Percentiles rank a stretch among this genome's conserved stretches.
Conservation (phyloP, 176 grass and related monocot genomes). For the Otatea glauca region DNA sequence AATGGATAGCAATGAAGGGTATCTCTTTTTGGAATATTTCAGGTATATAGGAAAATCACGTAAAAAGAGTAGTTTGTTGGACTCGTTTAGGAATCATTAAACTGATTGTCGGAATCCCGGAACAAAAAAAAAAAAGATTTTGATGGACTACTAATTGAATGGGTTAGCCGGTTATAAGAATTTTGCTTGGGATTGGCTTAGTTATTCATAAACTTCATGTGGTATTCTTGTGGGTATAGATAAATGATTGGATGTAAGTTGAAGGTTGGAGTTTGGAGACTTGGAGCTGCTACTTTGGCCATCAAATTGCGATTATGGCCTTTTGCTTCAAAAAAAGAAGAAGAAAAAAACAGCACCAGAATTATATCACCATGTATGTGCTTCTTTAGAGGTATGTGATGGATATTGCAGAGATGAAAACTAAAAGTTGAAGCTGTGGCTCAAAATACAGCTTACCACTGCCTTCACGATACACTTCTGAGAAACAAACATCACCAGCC, state of each 20-base stretch:
- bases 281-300: not conserved
- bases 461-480: slow-evolving; percentile 88
- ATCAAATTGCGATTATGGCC: not conserved
- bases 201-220: slow-evolving; percentile 3
- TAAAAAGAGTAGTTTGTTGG: not conserved
- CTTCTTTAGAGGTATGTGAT: not conserved
- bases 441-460: slow-evolving; percentile 63
- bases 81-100: slow-evolving; percentile 16
- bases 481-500: slow-evolving; percentile 97
- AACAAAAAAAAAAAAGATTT: not conserved
- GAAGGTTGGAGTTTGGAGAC: not conserved
- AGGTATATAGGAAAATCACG: not conserved
- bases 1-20: not conserved
- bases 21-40: slow-evolving; percentile 3
- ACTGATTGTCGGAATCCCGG: not conserved
- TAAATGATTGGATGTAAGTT: not conserved
- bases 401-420: not conserved
- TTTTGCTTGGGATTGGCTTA: not conserved
- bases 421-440: not conserved
- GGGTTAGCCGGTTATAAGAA: not conserved
- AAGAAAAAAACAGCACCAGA: too few species aligned
- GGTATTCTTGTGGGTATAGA: not conserved
- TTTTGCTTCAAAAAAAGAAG: not conserved
- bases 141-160: not conserved
- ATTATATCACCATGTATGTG: not conserved